These are phyloP conservation scores for Fusarium floridanum DNA, from an alignment of 2,329 filamentous ascomycete species.

Conservation along the genomic window DNA sequence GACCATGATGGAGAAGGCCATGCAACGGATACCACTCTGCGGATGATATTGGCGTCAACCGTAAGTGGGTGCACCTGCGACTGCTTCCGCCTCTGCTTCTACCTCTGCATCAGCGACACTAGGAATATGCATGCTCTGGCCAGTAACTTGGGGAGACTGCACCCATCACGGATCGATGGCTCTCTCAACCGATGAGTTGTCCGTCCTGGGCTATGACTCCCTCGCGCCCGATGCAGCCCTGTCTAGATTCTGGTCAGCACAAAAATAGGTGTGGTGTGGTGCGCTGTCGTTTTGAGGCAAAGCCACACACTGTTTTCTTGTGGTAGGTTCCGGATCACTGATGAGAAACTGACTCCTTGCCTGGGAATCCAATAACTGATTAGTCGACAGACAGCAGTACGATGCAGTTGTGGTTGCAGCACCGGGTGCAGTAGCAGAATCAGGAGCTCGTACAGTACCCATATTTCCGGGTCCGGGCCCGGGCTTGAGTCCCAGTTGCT, in stretches of 20 bases:
- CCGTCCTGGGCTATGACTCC: slow-evolving; percentile 20
- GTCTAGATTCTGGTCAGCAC: not conserved
- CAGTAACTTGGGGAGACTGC: slow-evolving; percentile 18
- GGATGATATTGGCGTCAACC: slow-evolving; percentile 26
- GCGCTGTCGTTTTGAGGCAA: slow-evolving; percentile 24
- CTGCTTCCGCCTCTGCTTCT: slow-evolving; percentile 11
- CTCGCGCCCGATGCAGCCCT: slow-evolving; percentile 28
- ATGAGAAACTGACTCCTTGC: slow-evolving; percentile 5
- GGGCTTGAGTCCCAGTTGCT: slow-evolving; percentile 8
- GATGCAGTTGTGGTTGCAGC: slow-evolving; percentile 18
- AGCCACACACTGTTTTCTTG: slow-evolving; percentile 1
- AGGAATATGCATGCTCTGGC: slow-evolving; percentile 22
- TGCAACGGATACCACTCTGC: slow-evolving; percentile 28
- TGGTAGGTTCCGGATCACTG: not conserved
- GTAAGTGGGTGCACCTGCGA: slow-evolving; percentile 28
- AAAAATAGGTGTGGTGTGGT: slow-evolving; percentile 16
- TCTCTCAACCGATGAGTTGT: slow-evolving; percentile 33
- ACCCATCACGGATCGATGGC: slow-evolving; percentile 18
- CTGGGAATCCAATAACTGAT: not conserved
- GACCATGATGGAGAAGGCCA: slow-evolving; percentile 3
- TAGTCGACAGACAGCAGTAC: slow-evolving; percentile 9
- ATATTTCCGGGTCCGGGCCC: slow-evolving; percentile 9
- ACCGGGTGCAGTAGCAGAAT: slow-evolving; percentile 16
- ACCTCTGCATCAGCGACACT: slow-evolving; percentile 22
- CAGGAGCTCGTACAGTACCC: slow-evolving; percentile 21